phyloP scores from a whole-genome alignment of 208 protist genomes.

The Leishmania martiniquensis region DNA sequence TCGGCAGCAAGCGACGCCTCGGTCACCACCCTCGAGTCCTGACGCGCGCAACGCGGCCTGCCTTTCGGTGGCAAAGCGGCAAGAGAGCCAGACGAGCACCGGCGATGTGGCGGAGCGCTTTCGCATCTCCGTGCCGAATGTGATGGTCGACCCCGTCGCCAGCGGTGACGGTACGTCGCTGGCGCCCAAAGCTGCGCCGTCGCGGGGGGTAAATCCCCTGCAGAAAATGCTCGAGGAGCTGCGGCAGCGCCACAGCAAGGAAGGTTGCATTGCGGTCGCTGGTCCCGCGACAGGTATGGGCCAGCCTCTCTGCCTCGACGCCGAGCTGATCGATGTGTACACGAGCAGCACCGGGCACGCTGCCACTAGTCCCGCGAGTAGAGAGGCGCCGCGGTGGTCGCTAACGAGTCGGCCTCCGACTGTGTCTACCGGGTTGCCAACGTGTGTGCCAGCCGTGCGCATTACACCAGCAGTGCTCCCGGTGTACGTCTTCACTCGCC shows the following conservation, averaged over 20 bases:
- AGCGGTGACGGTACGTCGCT: not conserved
- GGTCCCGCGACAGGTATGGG: conserved; percentile 1
- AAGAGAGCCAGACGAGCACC: not conserved
- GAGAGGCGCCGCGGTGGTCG: not conserved
- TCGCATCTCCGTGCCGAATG: conserved; percentile 13
- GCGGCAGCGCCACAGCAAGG: conserved; percentile 11
- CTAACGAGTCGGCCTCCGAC: not conserved
- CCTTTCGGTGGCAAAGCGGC: not conserved
- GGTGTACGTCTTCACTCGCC: conserved; percentile 73
- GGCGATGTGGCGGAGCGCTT: conserved; percentile 23
- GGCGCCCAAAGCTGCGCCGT: not conserved
- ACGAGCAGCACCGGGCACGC: not conserved
- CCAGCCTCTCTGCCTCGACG: conserved; percentile 26
- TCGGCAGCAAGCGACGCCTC: not conserved
- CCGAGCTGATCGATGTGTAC: conserved; percentile 23
- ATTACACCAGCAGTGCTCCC: conserved; percentile 47
- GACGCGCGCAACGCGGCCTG: not conserved
- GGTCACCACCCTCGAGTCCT: not conserved
- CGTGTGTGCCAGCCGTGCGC: not conserved
- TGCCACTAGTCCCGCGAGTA: not conserved
- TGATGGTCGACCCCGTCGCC: not conserved
- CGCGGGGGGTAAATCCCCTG: conserved; percentile 13
- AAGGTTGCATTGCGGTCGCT: not conserved
- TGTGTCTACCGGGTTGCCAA: not conserved
- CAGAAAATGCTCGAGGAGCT: conserved; percentile 24